These are phyloP conservation scores for Solanum hybrid DNA, from an alignment of 305 asterid species.

Conservation along the genomic window DNA sequence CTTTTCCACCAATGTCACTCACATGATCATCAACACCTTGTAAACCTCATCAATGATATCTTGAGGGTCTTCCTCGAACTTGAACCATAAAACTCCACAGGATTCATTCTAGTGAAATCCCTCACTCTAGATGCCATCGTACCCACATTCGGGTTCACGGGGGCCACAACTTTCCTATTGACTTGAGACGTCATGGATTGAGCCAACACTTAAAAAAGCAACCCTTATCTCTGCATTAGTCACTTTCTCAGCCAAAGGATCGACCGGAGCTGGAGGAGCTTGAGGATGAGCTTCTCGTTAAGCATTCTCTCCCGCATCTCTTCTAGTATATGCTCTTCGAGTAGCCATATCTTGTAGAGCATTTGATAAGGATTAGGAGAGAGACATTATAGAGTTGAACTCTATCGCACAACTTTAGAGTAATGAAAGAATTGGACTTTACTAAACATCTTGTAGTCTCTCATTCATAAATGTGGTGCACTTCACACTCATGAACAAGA, in stretches of 20 bases:
- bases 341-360: not conserved
- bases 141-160: not conserved
- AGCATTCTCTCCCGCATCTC: not conserved
- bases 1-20: not conserved
- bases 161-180: not conserved
- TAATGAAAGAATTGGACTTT: not conserved
- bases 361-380: not conserved
- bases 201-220: not conserved
- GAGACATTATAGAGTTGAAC: not conserved
- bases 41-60: not conserved
- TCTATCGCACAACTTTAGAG: not conserved
- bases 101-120: not conserved
- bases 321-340: not conserved
- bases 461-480: not conserved
- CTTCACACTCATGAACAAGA: not conserved
- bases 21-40: not conserved
- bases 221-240: not conserved
- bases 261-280: not conserved
- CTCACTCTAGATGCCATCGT: not conserved
- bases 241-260: not conserved
- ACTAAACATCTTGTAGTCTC: not conserved
- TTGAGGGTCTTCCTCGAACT: not conserved
- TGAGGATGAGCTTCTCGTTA: not conserved
- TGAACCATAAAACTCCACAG: not conserved
- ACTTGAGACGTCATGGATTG: not conserved